phyloP scores from a whole-genome alignment of 2,329 filamentous ascomycete genomes.

The Xylaria sp. region DNA sequence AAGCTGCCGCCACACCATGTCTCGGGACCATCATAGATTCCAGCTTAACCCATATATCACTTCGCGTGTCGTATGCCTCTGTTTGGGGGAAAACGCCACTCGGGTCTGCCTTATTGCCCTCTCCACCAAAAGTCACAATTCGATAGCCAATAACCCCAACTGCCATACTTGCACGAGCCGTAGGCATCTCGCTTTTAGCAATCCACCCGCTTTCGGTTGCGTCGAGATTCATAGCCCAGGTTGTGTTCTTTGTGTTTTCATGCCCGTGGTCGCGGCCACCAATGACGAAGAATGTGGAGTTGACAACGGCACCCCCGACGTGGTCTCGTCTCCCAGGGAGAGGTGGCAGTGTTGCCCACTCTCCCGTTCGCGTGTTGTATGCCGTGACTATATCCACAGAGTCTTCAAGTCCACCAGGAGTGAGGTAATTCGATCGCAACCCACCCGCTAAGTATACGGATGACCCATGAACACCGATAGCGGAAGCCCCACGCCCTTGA shows the following conservation, averaged over 20 bases:
- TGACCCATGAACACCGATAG: background rate
- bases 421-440: background rate
- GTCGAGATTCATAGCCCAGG: background rate
- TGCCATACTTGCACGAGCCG: background rate
- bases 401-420: background rate
- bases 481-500: background rate
- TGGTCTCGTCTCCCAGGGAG: constrained; percentile 4
- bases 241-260: background rate
- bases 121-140: constrained; percentile 5
- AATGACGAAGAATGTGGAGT: background rate
- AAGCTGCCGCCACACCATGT: constrained; percentile 3
- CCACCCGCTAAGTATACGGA: constrained; percentile 4
- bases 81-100: background rate
- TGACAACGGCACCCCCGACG: background rate
- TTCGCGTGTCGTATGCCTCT: background rate
- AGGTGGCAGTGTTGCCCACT: background rate
- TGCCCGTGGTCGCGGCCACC: constrained; percentile 4
- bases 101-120: background rate
- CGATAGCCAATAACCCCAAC: background rate
- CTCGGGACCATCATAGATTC: background rate
- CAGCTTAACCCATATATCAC: background rate
- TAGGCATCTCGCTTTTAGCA: background rate
- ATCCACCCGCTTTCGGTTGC: background rate
- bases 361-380: constrained; percentile 2
- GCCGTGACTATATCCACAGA: background rate